Evolutionary conservation across 2,329 filamentous ascomycete species (phyloP).

Genomic region (Fusarium sp.): DNA sequence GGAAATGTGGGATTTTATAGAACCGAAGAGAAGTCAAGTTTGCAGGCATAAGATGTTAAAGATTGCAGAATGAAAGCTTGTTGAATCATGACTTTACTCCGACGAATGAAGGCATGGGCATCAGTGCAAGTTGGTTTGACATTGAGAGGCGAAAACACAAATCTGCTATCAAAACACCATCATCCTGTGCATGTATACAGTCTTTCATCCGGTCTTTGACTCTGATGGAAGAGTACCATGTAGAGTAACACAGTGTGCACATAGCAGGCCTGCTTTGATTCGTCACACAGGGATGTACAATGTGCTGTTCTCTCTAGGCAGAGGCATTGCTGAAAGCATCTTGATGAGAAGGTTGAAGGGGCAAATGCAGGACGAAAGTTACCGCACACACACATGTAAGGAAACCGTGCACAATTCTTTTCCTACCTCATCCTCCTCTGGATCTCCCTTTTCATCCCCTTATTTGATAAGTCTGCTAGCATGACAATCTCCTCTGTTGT

Average conservation of each 20-base stretch:
- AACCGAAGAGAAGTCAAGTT: too few relatives aligned
- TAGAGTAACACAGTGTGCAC: neutral
- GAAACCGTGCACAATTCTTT: neutral
- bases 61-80: neutral
- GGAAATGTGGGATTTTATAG: neutral
- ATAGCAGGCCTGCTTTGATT: accelerated
- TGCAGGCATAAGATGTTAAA: neutral
- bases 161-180: too few relatives aligned
- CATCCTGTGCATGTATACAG: neutral
- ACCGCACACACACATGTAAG: accelerated
- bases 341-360: neutral
- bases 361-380: neutral
- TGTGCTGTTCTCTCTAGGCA: neutral
- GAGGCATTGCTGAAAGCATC: neutral
- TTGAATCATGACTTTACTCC: neutral
- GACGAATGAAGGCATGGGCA: neutral
- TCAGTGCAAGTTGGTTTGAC: too few relatives aligned
- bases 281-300: neutral
- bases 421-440: neutral
- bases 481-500: neutral
- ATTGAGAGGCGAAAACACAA: too few relatives aligned
- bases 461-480: neutral
- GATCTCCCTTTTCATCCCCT: neutral
- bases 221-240: neutral
- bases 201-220: neutral